Evolutionary conservation across 352 stramenopile species (phyloP).

Genomic region (Phytophthora rubi): DNA sequence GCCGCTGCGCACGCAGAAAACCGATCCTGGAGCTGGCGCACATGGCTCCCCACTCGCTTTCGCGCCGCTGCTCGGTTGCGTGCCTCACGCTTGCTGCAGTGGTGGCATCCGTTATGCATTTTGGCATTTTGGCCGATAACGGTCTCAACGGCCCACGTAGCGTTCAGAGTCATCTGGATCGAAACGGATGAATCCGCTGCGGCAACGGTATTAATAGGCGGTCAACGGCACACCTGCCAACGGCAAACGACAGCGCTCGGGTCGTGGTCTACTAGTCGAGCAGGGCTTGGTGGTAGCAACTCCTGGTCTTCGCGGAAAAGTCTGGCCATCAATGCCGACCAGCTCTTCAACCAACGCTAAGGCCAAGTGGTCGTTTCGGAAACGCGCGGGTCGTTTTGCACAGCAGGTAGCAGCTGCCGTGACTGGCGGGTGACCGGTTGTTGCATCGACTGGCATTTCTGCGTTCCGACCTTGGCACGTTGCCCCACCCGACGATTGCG

Average conservation of each 20-base stretch:
- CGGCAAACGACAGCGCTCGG: conserved; percentile 13
- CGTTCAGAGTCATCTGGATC: conserved; percentile 21
- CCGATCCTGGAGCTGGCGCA: conserved; percentile 12
- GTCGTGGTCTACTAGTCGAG: background rate
- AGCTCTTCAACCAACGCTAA: conserved; percentile 32
- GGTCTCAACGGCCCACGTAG: conserved; percentile 25
- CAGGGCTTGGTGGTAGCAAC: conserved; percentile 18
- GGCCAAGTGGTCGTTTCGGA: conserved; percentile 41
- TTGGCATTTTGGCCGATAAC: conserved; percentile 12
- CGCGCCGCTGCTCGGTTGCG: conserved; percentile 9
- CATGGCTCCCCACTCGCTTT: conserved; percentile 2
- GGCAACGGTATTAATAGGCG: conserved; percentile 44
- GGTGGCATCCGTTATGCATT: conserved; percentile 37
- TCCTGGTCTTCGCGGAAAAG: conserved; percentile 34
- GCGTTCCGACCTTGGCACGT: conserved; percentile 30
- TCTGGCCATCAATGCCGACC: conserved; percentile 25
- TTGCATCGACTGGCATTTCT: conserved; percentile 34
- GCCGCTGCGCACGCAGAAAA: conserved; percentile 21
- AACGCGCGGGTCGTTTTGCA: conserved; percentile 38
- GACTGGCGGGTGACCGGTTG: conserved; percentile 29
- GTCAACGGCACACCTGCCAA: conserved; percentile 34
- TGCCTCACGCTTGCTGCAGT: conserved; percentile 10
- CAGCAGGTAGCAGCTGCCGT: conserved; percentile 25
- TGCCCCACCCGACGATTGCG: conserved; percentile 23
- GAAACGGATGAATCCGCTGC: conserved; percentile 39